These are phyloP conservation scores for Aspergillus funiculosus DNA, from an alignment of 495 filamentous ascomycete species.

Conservation along the genomic window DNA sequence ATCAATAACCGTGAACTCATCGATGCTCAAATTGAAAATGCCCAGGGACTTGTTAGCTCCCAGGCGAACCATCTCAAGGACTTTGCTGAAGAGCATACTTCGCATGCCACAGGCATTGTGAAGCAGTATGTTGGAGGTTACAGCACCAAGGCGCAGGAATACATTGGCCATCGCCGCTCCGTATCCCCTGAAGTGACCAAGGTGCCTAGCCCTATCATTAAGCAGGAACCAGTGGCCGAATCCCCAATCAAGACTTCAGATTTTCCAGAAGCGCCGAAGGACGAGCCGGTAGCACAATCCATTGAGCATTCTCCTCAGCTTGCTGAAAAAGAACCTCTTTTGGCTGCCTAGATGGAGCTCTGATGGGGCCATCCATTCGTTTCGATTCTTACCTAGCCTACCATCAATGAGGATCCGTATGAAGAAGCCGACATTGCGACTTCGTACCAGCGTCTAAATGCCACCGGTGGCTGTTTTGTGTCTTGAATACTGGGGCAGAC, in stretches of 20 bases:
- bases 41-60: constrained; percentile 62
- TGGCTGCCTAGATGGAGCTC: constrained; percentile 28
- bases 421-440: not conserved
- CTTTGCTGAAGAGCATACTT: constrained; percentile 75
- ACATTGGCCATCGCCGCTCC: constrained; percentile 53
- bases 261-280: constrained; percentile 62
- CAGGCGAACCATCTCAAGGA: constrained; percentile 78
- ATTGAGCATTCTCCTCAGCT: constrained; percentile 22
- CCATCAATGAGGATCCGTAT: not conserved
- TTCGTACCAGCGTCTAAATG: not conserved
- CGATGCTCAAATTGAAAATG: constrained; percentile 72
- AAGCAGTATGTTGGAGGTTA: constrained; percentile 81
- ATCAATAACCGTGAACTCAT: constrained; percentile 90
- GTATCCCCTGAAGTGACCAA: constrained; percentile 44
- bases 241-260: constrained; percentile 40
- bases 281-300: constrained; percentile 38
- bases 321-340: constrained; percentile 31
- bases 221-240: constrained; percentile 54
- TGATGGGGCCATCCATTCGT: not conserved
- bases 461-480: constrained; percentile 5
- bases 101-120: constrained; percentile 65
- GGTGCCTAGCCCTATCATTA: constrained; percentile 27
- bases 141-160: constrained; percentile 74
- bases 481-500: not conserved
- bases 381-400: not conserved